Evolutionary conservation across 2,329 filamentous ascomycete genomes (phyloP), one percentile per base, ranked within the genome.

Genomic region (Aspergillus ruber): DNA sequence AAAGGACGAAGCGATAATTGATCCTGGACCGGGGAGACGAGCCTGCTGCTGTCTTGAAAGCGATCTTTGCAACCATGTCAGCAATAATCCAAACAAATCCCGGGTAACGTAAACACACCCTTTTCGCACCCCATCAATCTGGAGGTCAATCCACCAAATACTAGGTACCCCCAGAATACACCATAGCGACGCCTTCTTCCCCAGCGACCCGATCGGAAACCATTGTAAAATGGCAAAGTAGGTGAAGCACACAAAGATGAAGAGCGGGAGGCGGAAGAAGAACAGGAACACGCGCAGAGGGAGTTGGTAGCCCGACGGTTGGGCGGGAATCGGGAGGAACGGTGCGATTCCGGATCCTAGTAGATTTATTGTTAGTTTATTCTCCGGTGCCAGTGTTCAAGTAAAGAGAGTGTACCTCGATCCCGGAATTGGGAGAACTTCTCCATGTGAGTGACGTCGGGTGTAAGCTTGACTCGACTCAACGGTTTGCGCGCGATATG

Each of bases 81-180:
- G 43, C 13, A 20, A 13, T 18, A n/a, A 10, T 13, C 17, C 39
- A 21, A 21, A n/a, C 17, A 25, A 25, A 21, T 12, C 17, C 7
- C 17, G 3, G 13, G 9, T 3, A 29, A 17, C 3, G 35, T 17
- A 6, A 36, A 63, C 75, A 47, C 67, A 90, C 72, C 93, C 93
- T 72, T 90, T 88, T 71, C 88, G 90, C 46, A 98, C 93, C 49
- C 91, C 91, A 66, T 98, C 93, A 56, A 98, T 88, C 68, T 96
- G 91, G n/a, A 98, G 75, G 69, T 98, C 93, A 48, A 96, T 85
- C 91, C 91, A 97, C 90, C 90, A 97, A 49, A 98, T 88, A 23
- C 93, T 91, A 0, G 90, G 89, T 50, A 95, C 86, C 33, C 83
- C 86, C 57, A 98, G 80, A 55, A 97, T 80, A 51, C 83, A 80